phyloP scores from a whole-genome alignment of 1,139 yeast genomes.

The Scheffersomyces cryptocercus region DNA sequence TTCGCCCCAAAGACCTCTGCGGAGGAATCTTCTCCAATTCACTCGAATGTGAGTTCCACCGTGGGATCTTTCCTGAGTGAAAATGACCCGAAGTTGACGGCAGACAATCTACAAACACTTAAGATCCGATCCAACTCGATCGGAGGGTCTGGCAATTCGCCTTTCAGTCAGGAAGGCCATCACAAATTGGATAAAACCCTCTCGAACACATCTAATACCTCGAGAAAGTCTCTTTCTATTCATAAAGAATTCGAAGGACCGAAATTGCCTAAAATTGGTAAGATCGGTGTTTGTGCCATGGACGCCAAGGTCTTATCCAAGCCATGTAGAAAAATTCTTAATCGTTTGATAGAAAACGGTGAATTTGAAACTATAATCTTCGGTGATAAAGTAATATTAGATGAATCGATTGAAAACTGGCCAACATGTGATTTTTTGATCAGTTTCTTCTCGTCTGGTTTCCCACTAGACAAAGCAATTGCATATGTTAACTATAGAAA shows the following conservation, averaged over 20 bases:
- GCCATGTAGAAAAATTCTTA: constrained; percentile 90
- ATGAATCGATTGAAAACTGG: constrained; percentile 94
- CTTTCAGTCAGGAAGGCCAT: constrained; percentile 15
- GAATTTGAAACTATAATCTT: constrained; percentile 96
- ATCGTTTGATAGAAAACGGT: constrained; percentile 85
- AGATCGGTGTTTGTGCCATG: constrained; percentile 99
- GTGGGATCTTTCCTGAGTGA: background rate
- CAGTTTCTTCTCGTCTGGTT: constrained; percentile 92
- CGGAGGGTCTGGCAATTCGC: constrained; percentile 24
- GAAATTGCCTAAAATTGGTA: constrained; percentile 75
- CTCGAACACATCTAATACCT: constrained; percentile 39
- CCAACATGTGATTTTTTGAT: constrained; percentile 96
- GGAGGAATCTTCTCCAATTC: constrained; percentile 41
- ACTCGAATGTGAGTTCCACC: background rate
- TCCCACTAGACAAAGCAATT: constrained; percentile 95
- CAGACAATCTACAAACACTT: background rate
- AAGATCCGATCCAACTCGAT: constrained; percentile 11
- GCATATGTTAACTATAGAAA: constrained; percentile 85
- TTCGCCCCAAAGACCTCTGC: constrained; percentile 73
- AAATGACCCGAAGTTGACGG: background rate
- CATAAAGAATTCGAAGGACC: constrained; percentile 47
- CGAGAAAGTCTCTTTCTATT: constrained; percentile 48
- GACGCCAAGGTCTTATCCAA: constrained; percentile 94
- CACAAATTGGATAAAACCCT: constrained; percentile 35
- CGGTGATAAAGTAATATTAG: constrained; percentile 95